Conservation (phyloP, 306 rosid genomes). For the Carpinus fangiana region DNA sequence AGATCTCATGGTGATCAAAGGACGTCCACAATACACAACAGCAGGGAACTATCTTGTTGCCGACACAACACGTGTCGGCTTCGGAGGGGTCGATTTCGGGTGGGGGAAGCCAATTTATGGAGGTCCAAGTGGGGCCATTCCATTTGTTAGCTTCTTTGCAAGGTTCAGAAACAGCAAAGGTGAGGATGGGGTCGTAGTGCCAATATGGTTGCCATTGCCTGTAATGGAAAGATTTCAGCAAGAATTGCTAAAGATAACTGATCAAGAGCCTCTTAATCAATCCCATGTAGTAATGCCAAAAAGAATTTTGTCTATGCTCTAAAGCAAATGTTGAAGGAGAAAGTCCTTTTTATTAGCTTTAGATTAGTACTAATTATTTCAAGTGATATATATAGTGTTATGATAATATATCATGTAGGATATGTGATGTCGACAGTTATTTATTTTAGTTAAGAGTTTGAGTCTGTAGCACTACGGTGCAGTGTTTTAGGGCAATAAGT, state of each 20-base stretch:
- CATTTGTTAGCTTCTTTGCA: background rate
- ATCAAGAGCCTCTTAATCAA: background rate
- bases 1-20: background rate
- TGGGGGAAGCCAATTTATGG: background rate
- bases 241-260: background rate
- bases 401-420: too few species aligned
- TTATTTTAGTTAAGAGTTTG: too few species aligned
- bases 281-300: background rate
- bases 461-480: too few species aligned
- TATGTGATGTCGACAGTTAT: too few species aligned
- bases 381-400: too few species aligned
- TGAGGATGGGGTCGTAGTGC: background rate
- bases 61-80: background rate
- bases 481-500: too few species aligned
- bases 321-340: too few species aligned
- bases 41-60: background rate
- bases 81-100: background rate
- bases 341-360: too few species aligned
- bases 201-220: background rate
- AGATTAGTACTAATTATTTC: too few species aligned
- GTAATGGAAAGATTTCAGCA: background rate
- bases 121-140: background rate
- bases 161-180: conserved; percentile 1
- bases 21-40: background rate
- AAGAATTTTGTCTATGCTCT: background rate